Conservation (phyloP, 805 yeast genomes). For the Candida nanaspora region DNA sequence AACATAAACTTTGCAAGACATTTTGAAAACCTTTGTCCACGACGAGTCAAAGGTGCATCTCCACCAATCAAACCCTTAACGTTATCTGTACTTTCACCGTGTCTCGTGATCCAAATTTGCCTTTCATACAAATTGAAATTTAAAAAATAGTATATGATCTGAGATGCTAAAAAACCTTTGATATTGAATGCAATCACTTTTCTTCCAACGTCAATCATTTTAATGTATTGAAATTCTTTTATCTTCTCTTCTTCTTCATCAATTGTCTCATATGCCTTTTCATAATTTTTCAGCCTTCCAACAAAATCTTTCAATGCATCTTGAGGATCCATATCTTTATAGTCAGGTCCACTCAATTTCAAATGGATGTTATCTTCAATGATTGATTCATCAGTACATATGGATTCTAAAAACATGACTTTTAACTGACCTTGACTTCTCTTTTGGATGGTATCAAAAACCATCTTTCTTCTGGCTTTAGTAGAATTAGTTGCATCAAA, state of each 20-base stretch:
- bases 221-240: constrained; percentile 72
- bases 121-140: constrained; percentile 85
- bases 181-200: constrained; percentile 90
- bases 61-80: constrained; percentile 88
- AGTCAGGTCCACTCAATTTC: constrained; percentile 90
- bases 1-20: constrained; percentile 72
- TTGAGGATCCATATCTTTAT: constrained; percentile 76
- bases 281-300: constrained; percentile 75
- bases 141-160: constrained; percentile 81
- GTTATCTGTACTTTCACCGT: constrained; percentile 88
- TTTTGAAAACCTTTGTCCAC: constrained; percentile 70
- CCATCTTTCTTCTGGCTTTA: constrained; percentile 51
- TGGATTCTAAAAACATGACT: constrained; percentile 78
- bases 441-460: constrained; percentile 48
- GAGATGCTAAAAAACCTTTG: constrained; percentile 83
- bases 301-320: constrained; percentile 75
- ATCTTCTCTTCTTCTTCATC: constrained; percentile 64
- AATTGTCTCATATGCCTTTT: constrained; percentile 82
- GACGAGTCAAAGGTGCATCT: constrained; percentile 69
- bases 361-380: constrained; percentile 77
- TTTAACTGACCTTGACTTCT: constrained; percentile 57
- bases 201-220: constrained; percentile 94
- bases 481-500: constrained; percentile 83
- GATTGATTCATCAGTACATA: constrained; percentile 72
- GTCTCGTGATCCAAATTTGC: constrained; percentile 92